Evolutionary conservation across 2,329 filamentous ascomycete genomes (phyloP), one percentile per base, ranked within the genome.

Genomic region (Penicillium concentricum): DNA sequence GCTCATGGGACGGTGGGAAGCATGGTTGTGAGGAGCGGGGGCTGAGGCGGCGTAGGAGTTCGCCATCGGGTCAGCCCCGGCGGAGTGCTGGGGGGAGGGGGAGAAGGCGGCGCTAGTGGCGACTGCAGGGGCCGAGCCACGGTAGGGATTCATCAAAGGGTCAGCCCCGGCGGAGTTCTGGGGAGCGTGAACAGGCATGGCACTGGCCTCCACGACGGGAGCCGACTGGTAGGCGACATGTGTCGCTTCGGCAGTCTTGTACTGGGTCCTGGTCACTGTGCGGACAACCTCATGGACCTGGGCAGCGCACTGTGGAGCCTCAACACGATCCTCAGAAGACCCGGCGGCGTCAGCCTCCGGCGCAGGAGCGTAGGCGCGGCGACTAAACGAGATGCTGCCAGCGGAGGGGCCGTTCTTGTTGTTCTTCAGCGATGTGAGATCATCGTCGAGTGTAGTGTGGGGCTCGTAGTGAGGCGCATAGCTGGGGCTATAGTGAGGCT

Each of bases 261-360:
- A 63, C 28, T 61, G 58, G 2, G 67, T 70, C 56, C 61, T 62
- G n/a, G 68, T 71, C 20, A 72, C 61, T 0, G 69, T 72, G 42
- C 55, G 67, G 5, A 70, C 65, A 18, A 71, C 59, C 44, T 71
- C 59, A 13, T 64, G 61, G 1, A 56, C 49, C 47, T 61, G n/a
- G 3, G 64, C 61, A 6, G 54, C 39, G 43, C 67, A 69, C 20
- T 63, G 46, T 0, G 56, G 41, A n/a, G 35, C 44, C 4, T 58
- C 37, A 9, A 49, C 46, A 2, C 47, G 5, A 1, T 56, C 56
- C 44, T 49, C 30, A 32, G 30, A 12, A 13, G 12, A 9, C 1
- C 28, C 30, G 30, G 30, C 2, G 10, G 10, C 4, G 12, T 32
- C 30, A 13, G 5, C 24, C 24, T 28, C 28, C 3, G 28, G 8